Percentiles rank a stretch among this genome's conserved stretches.
Conservation (phyloP, 2,329 filamentous ascomycete genomes). For the Helotiales sp. region DNA sequence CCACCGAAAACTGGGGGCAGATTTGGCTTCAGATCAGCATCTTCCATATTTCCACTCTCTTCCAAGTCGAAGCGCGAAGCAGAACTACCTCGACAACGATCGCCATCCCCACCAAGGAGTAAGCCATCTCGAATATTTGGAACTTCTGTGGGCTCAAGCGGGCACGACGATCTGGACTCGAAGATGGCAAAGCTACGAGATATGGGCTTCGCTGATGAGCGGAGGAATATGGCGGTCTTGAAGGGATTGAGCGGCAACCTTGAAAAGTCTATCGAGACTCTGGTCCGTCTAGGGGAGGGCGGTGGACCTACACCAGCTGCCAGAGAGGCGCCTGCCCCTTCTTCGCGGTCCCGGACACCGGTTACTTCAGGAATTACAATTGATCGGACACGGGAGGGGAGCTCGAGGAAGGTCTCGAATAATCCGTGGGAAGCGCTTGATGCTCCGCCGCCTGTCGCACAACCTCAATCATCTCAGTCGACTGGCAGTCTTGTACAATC, state of each 20-base stretch:
- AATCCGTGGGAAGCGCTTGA: constrained; percentile 67
- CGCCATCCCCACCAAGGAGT: constrained; percentile 31
- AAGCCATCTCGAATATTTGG: constrained; percentile 72
- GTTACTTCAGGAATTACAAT: constrained; percentile 37
- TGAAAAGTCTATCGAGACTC: constrained; percentile 80
- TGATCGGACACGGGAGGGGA: constrained; percentile 23
- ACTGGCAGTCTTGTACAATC: constrained; percentile 61
- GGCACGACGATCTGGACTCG: constrained; percentile 61
- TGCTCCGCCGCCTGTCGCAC: constrained; percentile 41
- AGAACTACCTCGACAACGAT: constrained; percentile 15
- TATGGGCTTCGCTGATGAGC: constrained; percentile 88
- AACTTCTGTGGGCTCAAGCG: constrained; percentile 59
- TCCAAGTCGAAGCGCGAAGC: constrained; percentile 46
- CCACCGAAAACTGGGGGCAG: constrained; percentile 59
- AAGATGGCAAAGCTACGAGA: constrained; percentile 79
- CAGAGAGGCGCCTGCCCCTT: constrained; percentile 25
- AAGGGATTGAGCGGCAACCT: constrained; percentile 83
- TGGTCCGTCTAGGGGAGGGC: constrained; percentile 80
- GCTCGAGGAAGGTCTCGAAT: constrained; percentile 45
- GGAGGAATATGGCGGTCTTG: constrained; percentile 77
- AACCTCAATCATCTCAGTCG: constrained; percentile 65
- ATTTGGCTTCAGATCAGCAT: constrained; percentile 65
- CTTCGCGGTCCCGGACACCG: constrained; percentile 53
- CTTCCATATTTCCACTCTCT: constrained; percentile 49
- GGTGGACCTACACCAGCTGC: constrained; percentile 36